Evolutionary conservation across 129 eudicot genomes (phyloP).

Genomic region (Dittrichia graveolens): DNA sequence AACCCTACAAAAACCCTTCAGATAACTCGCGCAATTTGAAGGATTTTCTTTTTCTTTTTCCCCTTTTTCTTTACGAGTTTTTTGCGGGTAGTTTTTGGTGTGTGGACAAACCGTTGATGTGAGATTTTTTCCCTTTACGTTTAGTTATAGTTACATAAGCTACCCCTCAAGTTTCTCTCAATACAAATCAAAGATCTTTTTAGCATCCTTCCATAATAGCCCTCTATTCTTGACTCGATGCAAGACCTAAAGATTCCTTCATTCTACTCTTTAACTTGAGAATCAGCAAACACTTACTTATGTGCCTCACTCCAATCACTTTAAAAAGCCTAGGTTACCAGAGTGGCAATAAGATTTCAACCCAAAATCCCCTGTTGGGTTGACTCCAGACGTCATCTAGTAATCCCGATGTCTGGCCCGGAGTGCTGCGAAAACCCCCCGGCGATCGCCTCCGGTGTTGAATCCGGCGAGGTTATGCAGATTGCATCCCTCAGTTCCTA

Average conservation of each 20-base stretch:
- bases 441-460: constrained; percentile 26
- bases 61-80: background rate
- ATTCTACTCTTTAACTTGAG: too few relatives aligned
- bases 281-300: too few relatives aligned
- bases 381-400: background rate
- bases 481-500: constrained; percentile 47
- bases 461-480: constrained; percentile 41
- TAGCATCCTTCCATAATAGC: too few relatives aligned
- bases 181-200: background rate
- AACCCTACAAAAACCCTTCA: constrained; percentile 58
- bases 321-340: constrained; percentile 11
- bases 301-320: background rate
- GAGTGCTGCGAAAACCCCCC: constrained; percentile 51
- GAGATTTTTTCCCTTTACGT: background rate
- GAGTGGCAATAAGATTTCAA: constrained; percentile 9
- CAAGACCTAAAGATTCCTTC: too few relatives aligned
- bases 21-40: constrained; percentile 16
- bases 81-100: constrained; percentile 7
- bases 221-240: too few relatives aligned
- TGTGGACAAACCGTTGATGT: constrained; percentile 4
- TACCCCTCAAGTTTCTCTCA: background rate
- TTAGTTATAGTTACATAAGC: background rate
- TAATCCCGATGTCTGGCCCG: constrained; percentile 38
- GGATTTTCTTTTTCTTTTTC: background rate
- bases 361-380: background rate